These are phyloP conservation scores for Colletotrichum cuscutae DNA, from an alignment of 2,329 filamentous ascomycete species.

Conservation along the genomic window DNA sequence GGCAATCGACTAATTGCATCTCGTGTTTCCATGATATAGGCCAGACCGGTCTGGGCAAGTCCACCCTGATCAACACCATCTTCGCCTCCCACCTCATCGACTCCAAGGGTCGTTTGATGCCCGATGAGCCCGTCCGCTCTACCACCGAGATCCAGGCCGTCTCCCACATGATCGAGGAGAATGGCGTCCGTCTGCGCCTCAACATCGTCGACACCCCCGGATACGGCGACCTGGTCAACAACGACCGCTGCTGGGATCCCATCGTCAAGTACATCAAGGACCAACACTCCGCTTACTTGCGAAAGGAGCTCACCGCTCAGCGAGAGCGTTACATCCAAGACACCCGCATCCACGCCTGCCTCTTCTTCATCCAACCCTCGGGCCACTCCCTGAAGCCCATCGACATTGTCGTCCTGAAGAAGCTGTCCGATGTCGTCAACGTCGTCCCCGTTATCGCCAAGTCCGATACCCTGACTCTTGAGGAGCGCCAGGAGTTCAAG, in stretches of 20 bases:
- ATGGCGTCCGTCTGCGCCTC: constrained; percentile 94
- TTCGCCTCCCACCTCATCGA: constrained; percentile 99
- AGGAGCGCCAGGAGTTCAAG: constrained; percentile 97
- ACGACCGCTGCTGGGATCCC: constrained; percentile 99
- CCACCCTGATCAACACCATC: constrained; percentile 99
- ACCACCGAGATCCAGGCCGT: constrained; percentile 99
- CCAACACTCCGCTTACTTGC: constrained; percentile 98
- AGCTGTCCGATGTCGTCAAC: constrained; percentile 98
- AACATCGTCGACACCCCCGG: constrained; percentile 99
- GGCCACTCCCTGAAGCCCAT: constrained; percentile 99
- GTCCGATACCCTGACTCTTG: constrained; percentile 93
- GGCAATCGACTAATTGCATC: constrained; percentile 13
- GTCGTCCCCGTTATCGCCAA: constrained; percentile 99
- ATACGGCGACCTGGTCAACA: constrained; percentile 99
- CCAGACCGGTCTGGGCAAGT: constrained; percentile 98
- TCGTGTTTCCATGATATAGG: constrained; percentile 62
- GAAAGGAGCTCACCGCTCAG: constrained; percentile 99
- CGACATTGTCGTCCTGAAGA: constrained; percentile 99
- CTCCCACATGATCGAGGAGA: constrained; percentile 99
- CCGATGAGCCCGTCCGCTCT: constrained; percentile 91
- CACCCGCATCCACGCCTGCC: constrained; percentile 98
- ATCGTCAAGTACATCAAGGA: constrained; percentile 99
- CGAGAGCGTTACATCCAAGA: constrained; percentile 99
- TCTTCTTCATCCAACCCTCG: constrained; percentile 99
- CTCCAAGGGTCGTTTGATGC: constrained; percentile 93